Percentiles rank a stretch among this genome's conserved stretches.
Evolutionary conservation across 2,329 filamentous ascomycete genomes (phyloP).

Genomic region (Basipetospora sp.): DNA sequence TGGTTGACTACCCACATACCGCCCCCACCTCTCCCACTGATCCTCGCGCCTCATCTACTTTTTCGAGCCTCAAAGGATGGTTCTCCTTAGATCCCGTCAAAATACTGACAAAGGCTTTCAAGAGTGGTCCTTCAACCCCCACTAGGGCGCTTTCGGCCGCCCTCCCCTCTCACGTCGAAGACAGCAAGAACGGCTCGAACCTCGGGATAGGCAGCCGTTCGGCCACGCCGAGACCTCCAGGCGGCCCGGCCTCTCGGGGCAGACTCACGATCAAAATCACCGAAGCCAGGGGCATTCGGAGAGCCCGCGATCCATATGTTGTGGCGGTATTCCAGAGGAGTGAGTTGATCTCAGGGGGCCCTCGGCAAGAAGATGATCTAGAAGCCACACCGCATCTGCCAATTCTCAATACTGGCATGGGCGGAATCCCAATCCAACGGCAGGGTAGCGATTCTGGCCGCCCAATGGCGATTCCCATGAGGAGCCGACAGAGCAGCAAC

Average conservation of each 20-base stretch:
- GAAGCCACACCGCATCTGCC: conserved; percentile 34
- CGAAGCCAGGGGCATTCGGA: conserved; percentile 68
- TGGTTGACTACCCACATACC: too few species aligned
- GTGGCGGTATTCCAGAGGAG: conserved; percentile 94
- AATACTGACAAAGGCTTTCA: conserved; percentile 81
- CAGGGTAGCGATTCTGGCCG: conserved; percentile 69
- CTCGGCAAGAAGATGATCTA: conserved; percentile 50
- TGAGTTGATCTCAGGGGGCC: conserved; percentile 84
- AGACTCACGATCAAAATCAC: conserved; percentile 81
- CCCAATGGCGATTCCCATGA: conserved; percentile 89
- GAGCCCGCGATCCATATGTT: conserved; percentile 80
- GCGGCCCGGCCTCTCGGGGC: conserved; percentile 57
- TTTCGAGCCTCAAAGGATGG: conserved; percentile 22
- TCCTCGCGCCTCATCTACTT: conserved; percentile 22
- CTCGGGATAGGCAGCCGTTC: conserved; percentile 34
- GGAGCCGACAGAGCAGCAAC: conserved; percentile 89
- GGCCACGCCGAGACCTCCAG: conserved; percentile 34
- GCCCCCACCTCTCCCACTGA: conserved; percentile 31
- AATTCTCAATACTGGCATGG: conserved; percentile 24
- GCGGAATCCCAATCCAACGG: conserved; percentile 48
- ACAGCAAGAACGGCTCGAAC: conserved; percentile 20
- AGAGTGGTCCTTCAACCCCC: conserved; percentile 86
- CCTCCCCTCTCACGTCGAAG: conserved; percentile 35
- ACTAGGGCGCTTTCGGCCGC: conserved; percentile 67
- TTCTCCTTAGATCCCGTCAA: conserved; percentile 55